These are phyloP conservation scores for Galerina marginata DNA, from an alignment of 768 basidiomycete genomes.

Conservation along the genomic window DNA sequence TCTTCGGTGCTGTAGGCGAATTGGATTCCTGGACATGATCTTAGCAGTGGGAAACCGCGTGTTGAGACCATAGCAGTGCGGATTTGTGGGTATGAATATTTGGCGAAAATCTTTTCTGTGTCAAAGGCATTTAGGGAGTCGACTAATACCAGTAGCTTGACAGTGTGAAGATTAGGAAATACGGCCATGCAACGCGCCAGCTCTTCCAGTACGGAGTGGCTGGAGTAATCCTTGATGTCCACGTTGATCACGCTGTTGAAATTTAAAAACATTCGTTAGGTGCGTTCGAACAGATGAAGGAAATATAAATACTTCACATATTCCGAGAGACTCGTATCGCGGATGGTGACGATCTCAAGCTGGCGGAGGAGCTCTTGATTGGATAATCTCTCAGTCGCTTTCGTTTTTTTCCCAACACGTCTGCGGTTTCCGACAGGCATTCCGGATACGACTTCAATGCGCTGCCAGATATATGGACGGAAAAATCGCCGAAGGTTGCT, in stretches of 20 bases:
- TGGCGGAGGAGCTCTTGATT: conserved; percentile 20
- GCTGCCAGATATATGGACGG: conserved; percentile 14
- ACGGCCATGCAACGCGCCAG: conserved; percentile 28
- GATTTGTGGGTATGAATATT: neutral
- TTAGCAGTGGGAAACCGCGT: neutral
- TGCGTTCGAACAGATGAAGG: neutral
- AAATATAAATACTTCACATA: conserved; percentile 17
- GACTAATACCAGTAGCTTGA: conserved; percentile 13
- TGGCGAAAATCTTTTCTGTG: neutral
- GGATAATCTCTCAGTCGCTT: conserved; percentile 14
- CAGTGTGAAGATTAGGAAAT: conserved; percentile 29
- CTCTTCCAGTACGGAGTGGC: conserved; percentile 22
- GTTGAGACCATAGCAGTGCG: neutral
- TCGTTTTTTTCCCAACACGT: neutral
- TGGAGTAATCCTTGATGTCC: conserved; percentile 17
- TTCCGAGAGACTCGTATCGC: conserved; percentile 22
- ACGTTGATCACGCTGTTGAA: conserved; percentile 23
- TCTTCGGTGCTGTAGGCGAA: neutral
- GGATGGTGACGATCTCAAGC: conserved; percentile 29
- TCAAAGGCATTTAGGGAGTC: conserved; percentile 15
- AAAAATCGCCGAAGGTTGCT: conserved; percentile 13
- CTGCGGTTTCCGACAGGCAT: neutral
- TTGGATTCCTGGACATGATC: neutral
- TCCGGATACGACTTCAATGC: conserved; percentile 13
- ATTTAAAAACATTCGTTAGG: neutral